phyloP scores from a whole-genome alignment of 192 early-diverging fungal species.

The Pilaira anomala region DNA sequence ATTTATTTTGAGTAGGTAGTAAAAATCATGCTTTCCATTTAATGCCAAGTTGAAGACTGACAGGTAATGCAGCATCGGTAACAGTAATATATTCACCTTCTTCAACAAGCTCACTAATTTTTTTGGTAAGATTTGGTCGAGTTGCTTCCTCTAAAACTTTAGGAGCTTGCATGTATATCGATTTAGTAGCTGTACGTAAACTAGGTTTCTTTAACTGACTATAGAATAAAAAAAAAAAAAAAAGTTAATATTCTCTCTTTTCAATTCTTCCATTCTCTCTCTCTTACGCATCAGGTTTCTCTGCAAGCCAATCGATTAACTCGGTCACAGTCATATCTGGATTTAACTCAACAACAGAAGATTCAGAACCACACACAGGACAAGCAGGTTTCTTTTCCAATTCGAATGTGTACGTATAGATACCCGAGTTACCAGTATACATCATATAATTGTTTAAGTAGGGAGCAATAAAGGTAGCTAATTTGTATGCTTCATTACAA shows the following conservation, averaged over 20 bases:
- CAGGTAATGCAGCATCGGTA: conserved; percentile 75
- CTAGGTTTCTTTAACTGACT: conserved; percentile 89
- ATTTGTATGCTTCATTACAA: conserved; percentile 93
- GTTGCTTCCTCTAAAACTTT: conserved; percentile 72
- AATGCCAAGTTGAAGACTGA: conserved; percentile 44
- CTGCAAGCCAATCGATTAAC: conserved; percentile 78
- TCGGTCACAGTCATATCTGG: conserved; percentile 68
- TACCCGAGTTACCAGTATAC: conserved; percentile 88
- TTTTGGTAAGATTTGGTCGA: conserved; percentile 80
- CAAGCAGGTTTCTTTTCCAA: conserved; percentile 82
- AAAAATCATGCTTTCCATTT: conserved; percentile 15
- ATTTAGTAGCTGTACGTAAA: conserved; percentile 50
- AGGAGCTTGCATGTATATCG: conserved; percentile 89
- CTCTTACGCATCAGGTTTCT: conserved; percentile 65
- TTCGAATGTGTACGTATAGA: conserved; percentile 89
- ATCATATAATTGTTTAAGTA: conserved; percentile 95
- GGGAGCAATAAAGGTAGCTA: conserved; percentile 74
- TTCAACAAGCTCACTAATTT: conserved; percentile 59
- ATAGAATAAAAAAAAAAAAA: neutral
- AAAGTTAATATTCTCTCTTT: conserved; percentile 1
- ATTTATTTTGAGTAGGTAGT: no score
- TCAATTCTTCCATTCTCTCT: neutral
- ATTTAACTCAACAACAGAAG: conserved; percentile 47
- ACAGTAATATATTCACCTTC: conserved; percentile 73
- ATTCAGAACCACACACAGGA: conserved; percentile 81